Evolutionary conservation across 129 eudicot species (phyloP), one percentile per base, ranked within the genome.

Genomic region (Flaveria trinervia): DNA sequence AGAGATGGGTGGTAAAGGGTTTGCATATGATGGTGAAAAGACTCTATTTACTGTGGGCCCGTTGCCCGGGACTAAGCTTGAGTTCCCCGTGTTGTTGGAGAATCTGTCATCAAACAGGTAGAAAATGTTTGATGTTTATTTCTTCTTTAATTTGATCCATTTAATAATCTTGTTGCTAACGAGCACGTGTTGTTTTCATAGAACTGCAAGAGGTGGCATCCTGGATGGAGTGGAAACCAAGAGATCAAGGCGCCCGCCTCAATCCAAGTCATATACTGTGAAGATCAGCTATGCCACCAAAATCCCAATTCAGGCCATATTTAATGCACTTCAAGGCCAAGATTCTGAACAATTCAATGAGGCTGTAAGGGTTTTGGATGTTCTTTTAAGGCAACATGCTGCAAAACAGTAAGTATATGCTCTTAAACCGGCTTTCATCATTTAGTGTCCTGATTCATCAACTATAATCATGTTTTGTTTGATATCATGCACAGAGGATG

Each of bases 361-460:
- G 57, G 99, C 99, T 9, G 57, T 95, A 2, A 68, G 99, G 76
- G 99, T 95, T 60, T 75, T 95, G 14, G 97, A 95, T 74, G 86
- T 95, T 55, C 85, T 95, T 62, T 70, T 92, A 68, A 82, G 99
- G 83, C 99, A 95, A 74, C 97, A 92, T 83, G 97, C 97, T 20
- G 92, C 97, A 1, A 95, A 89, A 65, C 92, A 91, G 99, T 95
- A 86, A 77, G 90, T 0, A 13, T 28, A 28, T 15, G 18, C 33
- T 45, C 23, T 25, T n/a, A 30, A 52, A 66, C 46, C 15, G 30
- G 50, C n/a, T 18, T 66, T 16, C 65, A 8, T 1, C n/a, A 48
- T 57, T 15, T 8, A 17, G 17, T 45, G 4, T 18, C 30, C 45
- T 0, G 56, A 11, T 50, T 59, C 41, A 7, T 4, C 30, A 23